Base-by-base conservation (phyloP, 352 stramenopile species). In the Phytophthora pseudosyringae region DNA sequence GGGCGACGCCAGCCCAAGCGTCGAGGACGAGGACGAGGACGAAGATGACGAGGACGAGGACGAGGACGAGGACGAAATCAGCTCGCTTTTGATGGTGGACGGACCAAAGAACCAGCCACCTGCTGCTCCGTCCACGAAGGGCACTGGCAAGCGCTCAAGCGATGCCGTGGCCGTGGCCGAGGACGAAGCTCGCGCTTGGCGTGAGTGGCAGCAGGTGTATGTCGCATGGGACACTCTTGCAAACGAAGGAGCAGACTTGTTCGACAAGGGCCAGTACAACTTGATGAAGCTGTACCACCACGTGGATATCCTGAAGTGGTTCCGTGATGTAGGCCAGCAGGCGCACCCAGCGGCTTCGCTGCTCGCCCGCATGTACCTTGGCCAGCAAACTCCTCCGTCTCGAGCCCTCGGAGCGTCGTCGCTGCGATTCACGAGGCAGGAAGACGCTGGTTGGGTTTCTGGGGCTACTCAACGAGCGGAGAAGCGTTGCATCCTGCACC, bases 261-360 rank as follows among this genome's bases (percentile, higher is more conserved):
- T 73, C 51, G 64, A 71, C 54, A 80, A 77, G 44, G 67, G 70
- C 25, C 64, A 80, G 57, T 80, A 80, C 52, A 80, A 77, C 41
- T 53, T 77, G 47, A 56, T 74, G 10, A 80, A 80, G 45, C 43
- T 77, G 54, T 80, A 75, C 40, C 72, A 80, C 44, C 68, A 73
- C 36, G 72, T 80, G 46, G 36, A 80, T 47, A 71, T 80, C 43
- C 65, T 80, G 3, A 65, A 68, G 41, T 80, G 72, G 72, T 77
- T 80, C 46, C 64, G 52, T 31, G 55, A 71, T n/a, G 44, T 69
- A 45, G 72, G 72, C 9, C 55, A 71, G 39, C 62, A 73, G 26
- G 43, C 66, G 1, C 47, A 77, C 11, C 68, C 72, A 49, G 59
- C 68, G 36, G 68, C 67, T 10, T 65, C 72, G 11, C 52, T 80